Base-by-base conservation (phyloP, 805 yeast genomes). In the Kluyveromyces siamensis region DNA sequence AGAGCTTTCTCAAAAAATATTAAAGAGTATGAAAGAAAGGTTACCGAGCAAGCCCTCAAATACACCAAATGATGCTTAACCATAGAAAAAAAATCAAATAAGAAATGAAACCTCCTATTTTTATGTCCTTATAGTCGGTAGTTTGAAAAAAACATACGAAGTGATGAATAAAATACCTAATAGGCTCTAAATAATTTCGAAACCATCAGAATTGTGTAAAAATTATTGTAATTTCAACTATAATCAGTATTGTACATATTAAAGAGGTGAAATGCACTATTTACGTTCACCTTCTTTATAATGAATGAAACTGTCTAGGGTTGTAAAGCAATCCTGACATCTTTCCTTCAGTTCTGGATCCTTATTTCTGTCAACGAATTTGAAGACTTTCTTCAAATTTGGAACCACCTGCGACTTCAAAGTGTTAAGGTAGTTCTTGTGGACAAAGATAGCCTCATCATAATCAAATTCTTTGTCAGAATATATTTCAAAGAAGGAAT, bases 1-100 rank as follows among this genome's bases (percentile, higher is more conserved):
- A 83, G 83, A 66, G 87, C 91, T 0, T 90, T 79, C 61, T 77
- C 78, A 17, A 80, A 79, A 62, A 87, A 88, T 63, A 77, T 76
- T 59, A 71, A 73, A 0, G 70, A 76, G 40, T 93, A 93, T 65
- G 87, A 83, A 50, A 79, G 78, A 64, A 84, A 80, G 58, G 96
- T 93, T 27, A 70, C 70, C 54, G 87, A 86, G 54, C 98, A 93
- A 69, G 88, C 93, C 8, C 76, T 77, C 61, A 76, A 73, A 61
- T 91, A 85, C 62, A 76, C 85, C 10, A 72, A 70, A 53, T 69
- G 48, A 55, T 10, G 18, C 21, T 18, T 17, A 2, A 8, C 2
- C 13, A 18, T 39, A 13, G 41, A 18, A 39, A 39, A 7, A 13
- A 39, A 6, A 37, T 19, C 40, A 37, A 16, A 16, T 37, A 37